These are phyloP conservation scores for Simmondsia chinensis DNA, from an alignment of 148 eudicot species.

Conservation along the genomic window DNA sequence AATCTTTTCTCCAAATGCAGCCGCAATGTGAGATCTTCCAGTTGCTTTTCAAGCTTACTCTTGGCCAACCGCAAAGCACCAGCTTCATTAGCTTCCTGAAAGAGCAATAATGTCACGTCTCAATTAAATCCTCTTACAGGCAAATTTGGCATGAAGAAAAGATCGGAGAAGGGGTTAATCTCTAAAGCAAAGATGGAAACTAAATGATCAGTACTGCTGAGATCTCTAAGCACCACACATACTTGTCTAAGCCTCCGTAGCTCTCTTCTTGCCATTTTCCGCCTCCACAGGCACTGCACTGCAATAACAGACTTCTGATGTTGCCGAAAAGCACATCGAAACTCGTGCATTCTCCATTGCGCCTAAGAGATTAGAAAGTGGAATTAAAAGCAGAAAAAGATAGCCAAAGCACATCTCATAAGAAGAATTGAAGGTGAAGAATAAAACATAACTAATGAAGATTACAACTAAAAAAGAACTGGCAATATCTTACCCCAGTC, in stretches of 20 bases:
- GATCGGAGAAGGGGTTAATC: too few species aligned
- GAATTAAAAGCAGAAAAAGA: neutral
- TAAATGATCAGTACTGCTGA: too few species aligned
- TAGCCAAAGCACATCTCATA: neutral
- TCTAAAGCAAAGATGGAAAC: too few species aligned
- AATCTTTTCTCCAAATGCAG: conserved; percentile 81
- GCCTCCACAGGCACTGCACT: conserved; percentile 86
- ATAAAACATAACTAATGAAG: too few species aligned
- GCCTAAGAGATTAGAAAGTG: conserved; percentile 31
- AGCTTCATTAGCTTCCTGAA: conserved; percentile 95
- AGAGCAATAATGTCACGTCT: conserved; percentile 4
- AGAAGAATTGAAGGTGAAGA: too few species aligned
- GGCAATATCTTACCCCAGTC: too few species aligned
- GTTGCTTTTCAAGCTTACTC: conserved; percentile 84
- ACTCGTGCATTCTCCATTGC: conserved; percentile 69
- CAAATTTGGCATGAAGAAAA: too few species aligned
- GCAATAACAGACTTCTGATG: conserved; percentile 64
- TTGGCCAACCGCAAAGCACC: conserved; percentile 95
- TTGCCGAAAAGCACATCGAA: conserved; percentile 49
- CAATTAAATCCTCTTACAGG: too few species aligned
- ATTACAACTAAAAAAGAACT: too few species aligned
- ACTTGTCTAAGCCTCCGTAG: conserved; percentile 76
- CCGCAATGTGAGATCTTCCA: conserved; percentile 90
- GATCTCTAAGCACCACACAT: too few species aligned
- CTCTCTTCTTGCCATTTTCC: conserved; percentile 64